phyloP scores from a whole-genome alignment of 1,284 basidiomycete genomes.

The Boletellus deceptivus region DNA sequence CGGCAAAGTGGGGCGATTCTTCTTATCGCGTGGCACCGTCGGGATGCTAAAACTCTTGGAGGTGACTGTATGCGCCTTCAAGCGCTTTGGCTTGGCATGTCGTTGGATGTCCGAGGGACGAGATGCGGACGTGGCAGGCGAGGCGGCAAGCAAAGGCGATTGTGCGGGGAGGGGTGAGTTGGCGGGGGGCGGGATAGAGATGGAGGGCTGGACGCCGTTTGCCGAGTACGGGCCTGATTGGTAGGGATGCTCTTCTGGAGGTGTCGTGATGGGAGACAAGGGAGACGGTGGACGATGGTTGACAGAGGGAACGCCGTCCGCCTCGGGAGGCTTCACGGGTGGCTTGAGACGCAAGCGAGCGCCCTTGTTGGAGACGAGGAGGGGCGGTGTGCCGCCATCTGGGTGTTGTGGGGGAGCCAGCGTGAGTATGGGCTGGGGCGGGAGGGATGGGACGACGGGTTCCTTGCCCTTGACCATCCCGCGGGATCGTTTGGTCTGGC shows the following conservation, averaged over 20 bases:
- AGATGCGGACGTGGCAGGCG: conserved; percentile 25
- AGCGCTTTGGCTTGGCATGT: conserved; percentile 63
- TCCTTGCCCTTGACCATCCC: conserved; percentile 40
- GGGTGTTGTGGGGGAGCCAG: conserved; percentile 22
- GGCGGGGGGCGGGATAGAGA: conserved; percentile 10
- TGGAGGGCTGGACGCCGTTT: conserved; percentile 23
- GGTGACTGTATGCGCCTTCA: conserved; percentile 76
- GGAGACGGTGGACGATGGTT: conserved; percentile 27
- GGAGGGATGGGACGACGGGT: conserved; percentile 20
- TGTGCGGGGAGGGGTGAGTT: conserved; percentile 24
- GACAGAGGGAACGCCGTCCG: conserved; percentile 15
- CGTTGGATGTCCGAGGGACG: conserved; percentile 43
- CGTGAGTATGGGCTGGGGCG: conserved; percentile 24
- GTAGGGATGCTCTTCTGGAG: conserved; percentile 29
- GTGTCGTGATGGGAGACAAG: conserved; percentile 31
- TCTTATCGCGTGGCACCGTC: conserved; percentile 67
- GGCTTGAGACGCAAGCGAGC: conserved; percentile 43
- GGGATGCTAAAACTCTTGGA: conserved; percentile 73
- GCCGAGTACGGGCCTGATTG: conserved; percentile 18
- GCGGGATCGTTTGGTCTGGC: conserved; percentile 31
- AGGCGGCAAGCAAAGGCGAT: conserved; percentile 20
- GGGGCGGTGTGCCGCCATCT: conserved; percentile 14
- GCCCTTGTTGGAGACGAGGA: conserved; percentile 43
- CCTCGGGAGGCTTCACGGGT: conserved; percentile 28
- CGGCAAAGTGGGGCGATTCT: conserved; percentile 64